Evolutionary conservation across 2,329 filamentous ascomycete genomes (phyloP).

Genomic region (Trichophyton verrucosum): DNA sequence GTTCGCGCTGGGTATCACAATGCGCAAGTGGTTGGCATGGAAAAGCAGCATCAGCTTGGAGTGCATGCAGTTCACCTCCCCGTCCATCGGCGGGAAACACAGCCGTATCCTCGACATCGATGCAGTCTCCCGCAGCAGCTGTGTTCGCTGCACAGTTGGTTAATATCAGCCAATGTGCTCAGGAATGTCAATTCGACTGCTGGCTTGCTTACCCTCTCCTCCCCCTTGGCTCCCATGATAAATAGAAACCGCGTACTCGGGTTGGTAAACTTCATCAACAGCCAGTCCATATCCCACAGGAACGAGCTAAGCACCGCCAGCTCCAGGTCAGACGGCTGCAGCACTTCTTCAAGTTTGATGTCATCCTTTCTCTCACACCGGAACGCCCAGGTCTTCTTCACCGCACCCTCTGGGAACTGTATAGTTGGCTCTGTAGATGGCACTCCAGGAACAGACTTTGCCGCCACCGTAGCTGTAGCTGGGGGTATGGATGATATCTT

Average conservation of each 20-base stretch:
- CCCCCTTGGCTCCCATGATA: constrained; percentile 48
- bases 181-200: too few relatives aligned
- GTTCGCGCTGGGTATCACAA: constrained; percentile 82
- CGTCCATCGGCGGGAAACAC: constrained; percentile 73
- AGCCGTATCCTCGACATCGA: constrained; percentile 45
- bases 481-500: background rate
- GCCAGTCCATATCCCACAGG: constrained; percentile 72
- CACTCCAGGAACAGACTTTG: background rate
- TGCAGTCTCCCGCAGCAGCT: constrained; percentile 29
- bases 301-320: constrained; percentile 77
- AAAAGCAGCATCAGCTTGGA: constrained; percentile 90
- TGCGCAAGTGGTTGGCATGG: constrained; percentile 56
- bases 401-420: constrained; percentile 47
- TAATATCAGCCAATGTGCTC: background rate
- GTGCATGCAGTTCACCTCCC: constrained; percentile 66
- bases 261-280: constrained; percentile 57
- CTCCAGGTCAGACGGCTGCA: constrained; percentile 59
- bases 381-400: constrained; percentile 70
- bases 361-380: constrained; percentile 56
- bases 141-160: constrained; percentile 21
- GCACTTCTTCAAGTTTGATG: constrained; percentile 76
- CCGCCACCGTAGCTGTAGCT: constrained; percentile 4
- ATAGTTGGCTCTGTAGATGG: constrained; percentile 5
- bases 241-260: constrained; percentile 50
- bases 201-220: constrained; percentile 25